Evolutionary conservation across 495 filamentous ascomycete species (phyloP).

Genomic region (Penicillium parvum): DNA sequence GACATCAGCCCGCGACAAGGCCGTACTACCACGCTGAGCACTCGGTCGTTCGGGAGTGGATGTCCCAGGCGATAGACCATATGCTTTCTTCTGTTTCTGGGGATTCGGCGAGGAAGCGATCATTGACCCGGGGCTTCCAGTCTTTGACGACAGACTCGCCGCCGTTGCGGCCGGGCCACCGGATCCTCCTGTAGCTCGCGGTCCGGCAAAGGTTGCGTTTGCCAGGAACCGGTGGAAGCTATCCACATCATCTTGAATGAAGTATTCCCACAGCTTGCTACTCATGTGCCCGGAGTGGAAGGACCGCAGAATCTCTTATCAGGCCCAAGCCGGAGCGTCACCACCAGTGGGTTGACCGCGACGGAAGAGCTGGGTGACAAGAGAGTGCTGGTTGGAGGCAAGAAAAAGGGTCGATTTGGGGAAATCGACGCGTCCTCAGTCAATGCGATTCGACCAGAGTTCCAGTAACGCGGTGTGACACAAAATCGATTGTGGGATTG

Average conservation of each 20-base stretch:
- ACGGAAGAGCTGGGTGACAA: slow-evolving; percentile 59
- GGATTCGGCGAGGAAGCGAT: slow-evolving; percentile 46
- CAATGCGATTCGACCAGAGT: not conserved
- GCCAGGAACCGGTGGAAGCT: slow-evolving; percentile 79
- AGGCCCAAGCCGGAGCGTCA: slow-evolving; percentile 72
- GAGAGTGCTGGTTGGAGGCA: slow-evolving; percentile 31
- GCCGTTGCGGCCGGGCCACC: slow-evolving; percentile 24
- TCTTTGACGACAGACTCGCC: slow-evolving; percentile 22
- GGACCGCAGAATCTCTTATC: slow-evolving; percentile 51
- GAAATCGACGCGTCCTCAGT: slow-evolving; percentile 11
- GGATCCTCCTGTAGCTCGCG: slow-evolving; percentile 26
- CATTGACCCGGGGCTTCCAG: slow-evolving; percentile 46
- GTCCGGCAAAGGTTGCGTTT: slow-evolving; percentile 47
- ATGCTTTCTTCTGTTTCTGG: slow-evolving; percentile 37
- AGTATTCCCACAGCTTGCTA: slow-evolving; percentile 91
- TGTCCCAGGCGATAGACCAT: slow-evolving; percentile 28
- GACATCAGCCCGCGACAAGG: slow-evolving; percentile 63
- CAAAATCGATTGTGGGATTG: slow-evolving; percentile 20
- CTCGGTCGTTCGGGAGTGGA: slow-evolving; percentile 22
- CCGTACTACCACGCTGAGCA: slow-evolving; percentile 12
- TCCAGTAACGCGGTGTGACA: slow-evolving; percentile 8
- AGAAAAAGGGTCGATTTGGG: slow-evolving; percentile 8
- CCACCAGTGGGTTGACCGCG: slow-evolving; percentile 75
- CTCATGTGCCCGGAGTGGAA: slow-evolving; percentile 72
- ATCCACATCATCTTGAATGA: slow-evolving; percentile 93